Evolutionary conservation across 345 rosid species (phyloP).

Genomic region (Rhodamnia argentea): DNA sequence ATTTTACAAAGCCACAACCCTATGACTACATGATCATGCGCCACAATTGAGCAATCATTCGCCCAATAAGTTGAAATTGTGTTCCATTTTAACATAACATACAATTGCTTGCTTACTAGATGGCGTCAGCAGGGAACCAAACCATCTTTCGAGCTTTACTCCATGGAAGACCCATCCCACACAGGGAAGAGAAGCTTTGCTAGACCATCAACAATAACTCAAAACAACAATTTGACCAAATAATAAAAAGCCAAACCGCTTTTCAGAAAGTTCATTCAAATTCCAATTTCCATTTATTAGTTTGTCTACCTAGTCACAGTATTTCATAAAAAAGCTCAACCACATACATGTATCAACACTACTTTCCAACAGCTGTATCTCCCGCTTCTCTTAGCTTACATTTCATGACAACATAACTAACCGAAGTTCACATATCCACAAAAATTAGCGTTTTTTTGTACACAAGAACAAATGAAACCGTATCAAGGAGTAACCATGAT

Average conservation of each 20-base stretch:
- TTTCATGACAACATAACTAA: no score
- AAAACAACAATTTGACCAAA: not conserved
- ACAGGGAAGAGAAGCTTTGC: not conserved
- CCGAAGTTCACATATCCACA: not conserved
- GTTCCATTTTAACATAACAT: not conserved
- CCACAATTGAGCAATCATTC: not conserved
- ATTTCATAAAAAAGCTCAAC: not conserved
- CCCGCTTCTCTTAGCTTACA: not conserved
- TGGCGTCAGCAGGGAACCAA: not conserved
- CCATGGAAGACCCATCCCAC: not conserved
- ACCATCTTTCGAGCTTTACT: not conserved
- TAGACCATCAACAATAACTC: not conserved
- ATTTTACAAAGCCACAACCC: not conserved
- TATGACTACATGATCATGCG: not conserved
- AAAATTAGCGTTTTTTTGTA: not conserved
- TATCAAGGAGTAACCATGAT: not conserved
- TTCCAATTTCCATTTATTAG: not conserved
- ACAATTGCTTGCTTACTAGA: not conserved
- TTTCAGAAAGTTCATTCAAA: not conserved
- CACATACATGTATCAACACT: not conserved
- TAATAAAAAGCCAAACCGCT: not conserved
- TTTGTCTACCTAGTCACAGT: not conserved
- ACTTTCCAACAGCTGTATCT: not conserved
- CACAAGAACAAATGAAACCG: not conserved
- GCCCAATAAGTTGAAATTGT: not conserved